Conservation (phyloP, 495 filamentous ascomycete species). For the Daldinia grandis region DNA sequence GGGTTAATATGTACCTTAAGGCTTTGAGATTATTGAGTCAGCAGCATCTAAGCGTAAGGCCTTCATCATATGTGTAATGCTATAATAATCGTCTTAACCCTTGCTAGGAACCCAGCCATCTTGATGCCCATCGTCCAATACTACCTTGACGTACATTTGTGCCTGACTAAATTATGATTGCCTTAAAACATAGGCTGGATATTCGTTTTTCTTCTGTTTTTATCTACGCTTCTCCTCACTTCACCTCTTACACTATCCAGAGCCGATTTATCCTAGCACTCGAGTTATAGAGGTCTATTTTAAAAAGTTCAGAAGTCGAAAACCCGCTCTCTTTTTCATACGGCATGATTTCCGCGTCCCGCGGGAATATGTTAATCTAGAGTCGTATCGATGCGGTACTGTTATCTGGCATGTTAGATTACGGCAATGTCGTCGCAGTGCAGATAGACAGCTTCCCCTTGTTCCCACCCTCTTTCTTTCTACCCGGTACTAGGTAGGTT, state of each 20-base stretch:
- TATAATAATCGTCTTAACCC: background rate
- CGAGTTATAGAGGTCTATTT: background rate
- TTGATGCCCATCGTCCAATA: constrained; percentile 1
- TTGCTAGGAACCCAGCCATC: background rate
- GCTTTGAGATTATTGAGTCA: constrained; percentile 10
- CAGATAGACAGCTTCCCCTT: constrained; percentile 22
- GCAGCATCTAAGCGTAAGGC: constrained; percentile 16
- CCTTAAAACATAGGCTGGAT: background rate
- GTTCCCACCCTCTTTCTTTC: constrained; percentile 3
- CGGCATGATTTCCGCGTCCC: background rate
- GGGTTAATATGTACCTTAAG: too few species aligned
- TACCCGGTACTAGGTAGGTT: constrained; percentile 21
- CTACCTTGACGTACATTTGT: background rate
- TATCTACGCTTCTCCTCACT: background rate
- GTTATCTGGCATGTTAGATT: constrained; percentile 5
- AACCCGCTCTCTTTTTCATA: too few species aligned
- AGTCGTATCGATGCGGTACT: constrained; percentile 7
- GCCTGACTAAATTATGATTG: background rate
- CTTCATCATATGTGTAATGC: constrained; percentile 1
- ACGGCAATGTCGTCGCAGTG: constrained; percentile 24
- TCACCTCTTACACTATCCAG: background rate
- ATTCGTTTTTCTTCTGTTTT: background rate
- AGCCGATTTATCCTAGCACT: background rate
- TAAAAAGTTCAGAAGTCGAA: too few species aligned
- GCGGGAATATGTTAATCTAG: background rate